phyloP scores from a whole-genome alignment of 225 moss, liverwort and hornwort genomes.

The Rhytidiadelphus loreus region DNA sequence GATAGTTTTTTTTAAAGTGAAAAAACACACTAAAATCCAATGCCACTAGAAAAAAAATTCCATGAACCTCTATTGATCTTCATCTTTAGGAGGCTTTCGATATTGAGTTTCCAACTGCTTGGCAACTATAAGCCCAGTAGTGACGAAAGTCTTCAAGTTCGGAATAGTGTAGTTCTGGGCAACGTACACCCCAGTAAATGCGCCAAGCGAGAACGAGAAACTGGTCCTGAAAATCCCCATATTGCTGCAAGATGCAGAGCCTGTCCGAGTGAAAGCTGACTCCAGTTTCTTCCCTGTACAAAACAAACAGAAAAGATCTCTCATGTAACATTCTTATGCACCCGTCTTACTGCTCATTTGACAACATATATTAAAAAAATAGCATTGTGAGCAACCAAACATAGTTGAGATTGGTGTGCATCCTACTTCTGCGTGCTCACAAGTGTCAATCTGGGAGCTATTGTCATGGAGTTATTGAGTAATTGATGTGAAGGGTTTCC shows the following conservation, averaged over 20 bases:
- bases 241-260: not conserved
- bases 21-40: not conserved
- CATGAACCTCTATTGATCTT: conserved; percentile 1
- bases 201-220: conserved; percentile 43
- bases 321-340: not conserved
- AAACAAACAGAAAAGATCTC: not conserved
- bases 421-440: not conserved
- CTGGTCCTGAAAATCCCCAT: conserved; percentile 44
- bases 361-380: not conserved
- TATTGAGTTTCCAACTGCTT: conserved; percentile 37
- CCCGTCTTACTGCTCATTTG: not conserved
- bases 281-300: not conserved
- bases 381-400: not conserved
- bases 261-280: not conserved
- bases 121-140: conserved; percentile 49
- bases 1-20: not conserved
- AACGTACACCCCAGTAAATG: conserved; percentile 40
- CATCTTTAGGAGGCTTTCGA: conserved; percentile 44
- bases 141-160: conserved; percentile 44
- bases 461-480: not conserved
- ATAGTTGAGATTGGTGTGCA: not conserved
- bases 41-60: not conserved
- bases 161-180: conserved; percentile 58
- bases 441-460: not conserved
- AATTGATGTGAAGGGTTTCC: not conserved